Conservation (phyloP, 2,329 filamentous ascomycete genomes). For the Magnaporthiopsis rhizophila region DNA sequence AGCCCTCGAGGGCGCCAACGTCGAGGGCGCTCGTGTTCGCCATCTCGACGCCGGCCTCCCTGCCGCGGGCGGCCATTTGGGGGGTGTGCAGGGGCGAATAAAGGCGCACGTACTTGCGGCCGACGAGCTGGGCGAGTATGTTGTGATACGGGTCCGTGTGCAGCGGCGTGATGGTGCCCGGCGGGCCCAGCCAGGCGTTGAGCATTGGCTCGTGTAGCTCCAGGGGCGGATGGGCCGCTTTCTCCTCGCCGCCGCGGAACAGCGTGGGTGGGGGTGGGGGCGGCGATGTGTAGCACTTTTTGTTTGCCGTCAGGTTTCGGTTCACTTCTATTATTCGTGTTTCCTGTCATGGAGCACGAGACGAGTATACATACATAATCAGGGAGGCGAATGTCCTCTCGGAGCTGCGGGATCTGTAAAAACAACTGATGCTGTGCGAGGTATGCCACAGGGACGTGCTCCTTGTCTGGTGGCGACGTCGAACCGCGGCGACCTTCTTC, state of each 20-base stretch:
- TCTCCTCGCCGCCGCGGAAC: conserved; percentile 15
- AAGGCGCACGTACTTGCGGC: conserved; percentile 83
- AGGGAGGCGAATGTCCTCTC: conserved; percentile 68
- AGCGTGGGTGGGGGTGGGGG: conserved; percentile 40
- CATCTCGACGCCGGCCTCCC: conserved; percentile 76
- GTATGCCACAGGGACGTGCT: conserved; percentile 53
- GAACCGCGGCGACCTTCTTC: neutral
- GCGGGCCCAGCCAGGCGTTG: conserved; percentile 90
- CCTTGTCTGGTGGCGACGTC: neutral
- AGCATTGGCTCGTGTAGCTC: conserved; percentile 55
- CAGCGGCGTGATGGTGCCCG: conserved; percentile 80
- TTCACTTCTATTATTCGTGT: neutral
- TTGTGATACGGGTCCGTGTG: conserved; percentile 96
- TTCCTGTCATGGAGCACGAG: neutral
- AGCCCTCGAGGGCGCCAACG: conserved; percentile 59
- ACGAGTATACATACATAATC: conserved; percentile 45
- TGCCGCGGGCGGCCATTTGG: conserved; percentile 50
- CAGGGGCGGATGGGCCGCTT: conserved; percentile 9
- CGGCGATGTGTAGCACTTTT: conserved; percentile 59
- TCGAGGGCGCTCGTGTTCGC: conserved; percentile 81
- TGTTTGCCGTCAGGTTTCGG: neutral
- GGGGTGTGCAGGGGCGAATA: conserved; percentile 58
- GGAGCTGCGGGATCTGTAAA: conserved; percentile 67
- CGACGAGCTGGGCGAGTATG: conserved; percentile 80
- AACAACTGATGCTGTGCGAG: conserved; percentile 90